Evolutionary conservation across 345 rosid genomes (phyloP).

Genomic region (Citrus medica): DNA sequence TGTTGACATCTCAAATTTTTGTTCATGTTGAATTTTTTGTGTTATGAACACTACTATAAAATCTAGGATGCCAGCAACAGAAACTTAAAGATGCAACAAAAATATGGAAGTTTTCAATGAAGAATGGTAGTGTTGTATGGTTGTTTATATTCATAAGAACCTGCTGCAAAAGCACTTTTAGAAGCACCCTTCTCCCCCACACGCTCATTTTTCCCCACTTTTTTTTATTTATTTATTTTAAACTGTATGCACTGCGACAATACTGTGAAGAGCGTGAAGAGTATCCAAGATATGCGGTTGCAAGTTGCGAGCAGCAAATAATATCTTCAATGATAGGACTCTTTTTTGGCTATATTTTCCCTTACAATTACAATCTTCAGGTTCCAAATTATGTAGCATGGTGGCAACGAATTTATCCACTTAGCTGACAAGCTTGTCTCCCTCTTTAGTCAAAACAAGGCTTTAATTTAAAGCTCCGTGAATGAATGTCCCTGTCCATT

Average conservation of each 20-base stretch:
- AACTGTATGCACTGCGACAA: not conserved
- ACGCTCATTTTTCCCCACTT: not conserved
- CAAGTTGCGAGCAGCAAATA: not conserved
- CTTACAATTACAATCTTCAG: not conserved
- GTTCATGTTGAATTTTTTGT: too few relatives aligned
- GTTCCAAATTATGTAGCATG: not conserved
- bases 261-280: not conserved
- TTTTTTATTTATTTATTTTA: too few relatives aligned
- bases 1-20: too few relatives aligned
- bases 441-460: conserved; percentile 17
- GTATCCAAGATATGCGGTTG: not conserved
- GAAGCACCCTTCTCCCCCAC: not conserved
- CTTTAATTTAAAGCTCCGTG: conserved; percentile 19
- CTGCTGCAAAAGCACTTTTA: not conserved
- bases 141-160: not conserved
- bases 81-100: too few relatives aligned
- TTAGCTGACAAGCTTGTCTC: conserved; percentile 19
- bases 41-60: too few relatives aligned
- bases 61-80: too few relatives aligned
- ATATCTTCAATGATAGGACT: not conserved
- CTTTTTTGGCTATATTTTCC: not conserved
- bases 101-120: too few relatives aligned
- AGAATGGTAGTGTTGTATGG: too few relatives aligned
- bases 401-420: not conserved
- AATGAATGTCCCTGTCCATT: conserved; percentile 20